Percentiles rank a stretch among this genome's conserved stretches.
Conservation (phyloP, 2,329 filamentous ascomycete species). For the Diaporthe batatas region DNA sequence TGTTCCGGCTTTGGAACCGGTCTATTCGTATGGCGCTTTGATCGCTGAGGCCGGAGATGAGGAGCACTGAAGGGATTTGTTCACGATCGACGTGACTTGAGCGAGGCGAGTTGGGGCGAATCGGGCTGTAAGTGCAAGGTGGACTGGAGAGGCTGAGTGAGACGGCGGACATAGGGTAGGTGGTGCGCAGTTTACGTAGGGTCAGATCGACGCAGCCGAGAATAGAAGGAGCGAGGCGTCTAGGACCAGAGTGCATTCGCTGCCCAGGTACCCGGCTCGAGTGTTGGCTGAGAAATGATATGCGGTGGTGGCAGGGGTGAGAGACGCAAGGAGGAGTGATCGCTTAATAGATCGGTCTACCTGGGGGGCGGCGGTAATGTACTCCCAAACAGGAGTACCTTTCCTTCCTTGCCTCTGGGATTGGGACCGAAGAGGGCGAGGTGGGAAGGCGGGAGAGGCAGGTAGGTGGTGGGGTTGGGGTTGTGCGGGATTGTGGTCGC, state of each 20-base stretch:
- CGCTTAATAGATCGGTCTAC: neutral
- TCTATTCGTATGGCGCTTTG: neutral
- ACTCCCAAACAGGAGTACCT: conserved; percentile 16
- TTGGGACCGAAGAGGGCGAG: neutral
- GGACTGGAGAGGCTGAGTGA: conserved; percentile 11
- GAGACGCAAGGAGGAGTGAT: conserved; percentile 14
- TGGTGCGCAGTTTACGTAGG: conserved; percentile 15
- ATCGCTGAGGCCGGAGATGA: neutral
- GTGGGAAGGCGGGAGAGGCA: neutral
- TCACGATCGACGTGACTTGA: neutral
- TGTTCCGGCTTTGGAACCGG: neutral
- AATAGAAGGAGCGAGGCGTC: conserved; percentile 22
- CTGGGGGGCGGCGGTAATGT: neutral
- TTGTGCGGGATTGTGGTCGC: neutral
- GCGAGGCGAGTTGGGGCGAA: neutral
- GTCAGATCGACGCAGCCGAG: conserved; percentile 11
- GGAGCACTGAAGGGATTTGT: neutral
- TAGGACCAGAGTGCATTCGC: conserved; percentile 17
- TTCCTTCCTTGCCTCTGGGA: neutral
- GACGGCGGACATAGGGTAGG: neutral
- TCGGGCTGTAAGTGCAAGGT: conserved; percentile 17
- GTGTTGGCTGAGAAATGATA: conserved; percentile 1
- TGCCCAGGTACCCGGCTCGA: neutral
- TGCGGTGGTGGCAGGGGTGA: conserved; percentile 2
- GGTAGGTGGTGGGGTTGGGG: conserved; percentile 26